These are phyloP conservation scores for Acacia acuminata DNA, from an alignment of 306 rosid genomes.

Conservation along the genomic window DNA sequence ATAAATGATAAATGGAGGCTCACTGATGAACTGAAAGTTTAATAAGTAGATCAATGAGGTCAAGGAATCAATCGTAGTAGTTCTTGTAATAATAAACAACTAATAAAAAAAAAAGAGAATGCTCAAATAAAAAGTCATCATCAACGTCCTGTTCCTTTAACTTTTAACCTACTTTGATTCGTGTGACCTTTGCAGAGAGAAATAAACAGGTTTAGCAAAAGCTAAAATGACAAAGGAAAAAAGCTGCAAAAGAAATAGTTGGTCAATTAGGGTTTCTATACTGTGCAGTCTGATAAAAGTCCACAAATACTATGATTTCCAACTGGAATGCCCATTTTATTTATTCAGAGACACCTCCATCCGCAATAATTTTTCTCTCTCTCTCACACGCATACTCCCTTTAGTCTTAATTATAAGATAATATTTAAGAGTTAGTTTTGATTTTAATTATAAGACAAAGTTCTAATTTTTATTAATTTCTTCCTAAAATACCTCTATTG, in stretches of 20 bases:
- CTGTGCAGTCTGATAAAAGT: neutral
- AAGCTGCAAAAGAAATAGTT: neutral
- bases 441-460: no score
- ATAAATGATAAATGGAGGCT: neutral
- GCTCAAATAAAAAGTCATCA: neutral
- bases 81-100: no score
- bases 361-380: neutral
- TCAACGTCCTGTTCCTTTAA: neutral
- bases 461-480: no score
- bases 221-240: neutral
- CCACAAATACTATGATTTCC: neutral
- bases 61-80: neutral
- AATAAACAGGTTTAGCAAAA: neutral
- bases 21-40: neutral
- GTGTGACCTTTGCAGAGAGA: conserved; percentile 1
- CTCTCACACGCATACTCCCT: no score
- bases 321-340: neutral
- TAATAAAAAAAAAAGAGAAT: neutral
- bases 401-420: no score
- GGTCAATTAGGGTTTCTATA: neutral
- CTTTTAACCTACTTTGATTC: neutral
- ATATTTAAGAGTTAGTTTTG: no score
- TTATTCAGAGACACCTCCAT: neutral
- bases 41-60: neutral
- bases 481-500: no score